Percentiles rank a stretch among this genome's conserved stretches.
Conservation (phyloP, 306 rosid species). For the Begonia loranthoides region DNA sequence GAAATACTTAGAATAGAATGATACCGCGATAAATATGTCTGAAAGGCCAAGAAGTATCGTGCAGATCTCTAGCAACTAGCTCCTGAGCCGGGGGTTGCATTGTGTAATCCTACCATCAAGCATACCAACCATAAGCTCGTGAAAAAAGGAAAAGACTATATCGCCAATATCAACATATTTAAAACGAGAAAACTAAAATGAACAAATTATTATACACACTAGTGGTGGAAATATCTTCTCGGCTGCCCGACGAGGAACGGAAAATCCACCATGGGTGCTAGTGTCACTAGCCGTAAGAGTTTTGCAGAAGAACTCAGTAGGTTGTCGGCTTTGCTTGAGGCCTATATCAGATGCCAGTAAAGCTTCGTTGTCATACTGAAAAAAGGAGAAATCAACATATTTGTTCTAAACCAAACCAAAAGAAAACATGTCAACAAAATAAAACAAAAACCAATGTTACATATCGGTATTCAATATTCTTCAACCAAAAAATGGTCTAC, state of each 20-base stretch:
- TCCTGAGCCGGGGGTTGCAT: slow-evolving; percentile 99
- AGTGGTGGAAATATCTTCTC: slow-evolving; percentile 95
- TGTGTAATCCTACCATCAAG: slow-evolving; percentile 54
- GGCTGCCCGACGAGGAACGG: slow-evolving; percentile 98
- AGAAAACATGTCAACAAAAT: background rate
- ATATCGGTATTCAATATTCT: no score
- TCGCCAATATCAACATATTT: no score
- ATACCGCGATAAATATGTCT: slow-evolving; percentile 94
- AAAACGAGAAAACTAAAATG: background rate
- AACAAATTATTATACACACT: slow-evolving; percentile 25
- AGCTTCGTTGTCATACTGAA: slow-evolving; percentile 87
- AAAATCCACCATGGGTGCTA: slow-evolving; percentile 97
- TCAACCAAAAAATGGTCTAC: slow-evolving; percentile 27
- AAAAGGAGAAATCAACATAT: slow-evolving; percentile 17
- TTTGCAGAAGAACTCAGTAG: slow-evolving; percentile 94
- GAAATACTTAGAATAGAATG: no score
- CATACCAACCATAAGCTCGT: slow-evolving; percentile 16
- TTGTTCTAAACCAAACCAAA: background rate
- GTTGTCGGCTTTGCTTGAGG: slow-evolving; percentile 87
- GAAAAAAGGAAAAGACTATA: slow-evolving; percentile 1
- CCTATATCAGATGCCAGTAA: slow-evolving; percentile 81
- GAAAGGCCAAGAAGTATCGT: slow-evolving; percentile 78
- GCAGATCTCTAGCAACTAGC: slow-evolving; percentile 80
- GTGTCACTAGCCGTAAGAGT: slow-evolving; percentile 99
- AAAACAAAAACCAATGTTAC: slow-evolving; percentile 10